A percentile compares a stretch with the other conserved stretches of the same genome.
These are phyloP conservation scores for Epichloe gansuensis DNA, from an alignment of 2,329 filamentous ascomycete genomes.

Conservation along the genomic window DNA sequence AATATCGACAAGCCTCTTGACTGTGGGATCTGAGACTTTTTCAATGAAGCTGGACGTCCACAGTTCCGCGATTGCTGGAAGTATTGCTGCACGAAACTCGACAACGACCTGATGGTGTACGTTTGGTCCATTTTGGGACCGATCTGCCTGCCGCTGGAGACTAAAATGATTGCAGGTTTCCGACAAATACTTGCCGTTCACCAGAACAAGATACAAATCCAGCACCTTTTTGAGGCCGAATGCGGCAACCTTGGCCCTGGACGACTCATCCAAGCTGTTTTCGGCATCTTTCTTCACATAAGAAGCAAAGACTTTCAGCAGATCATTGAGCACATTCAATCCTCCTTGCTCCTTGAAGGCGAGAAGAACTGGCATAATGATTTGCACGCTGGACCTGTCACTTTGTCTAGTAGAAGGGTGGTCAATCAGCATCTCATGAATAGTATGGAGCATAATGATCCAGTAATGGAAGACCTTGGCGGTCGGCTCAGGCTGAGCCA, in stretches of 20 bases:
- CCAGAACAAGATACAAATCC: slow-evolving; percentile 64
- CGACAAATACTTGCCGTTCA: slow-evolving; percentile 64
- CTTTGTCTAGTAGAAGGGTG: slow-evolving; percentile 33
- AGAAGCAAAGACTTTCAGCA: slow-evolving; percentile 52
- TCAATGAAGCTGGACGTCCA: slow-evolving; percentile 82
- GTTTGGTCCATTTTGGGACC: slow-evolving; percentile 26
- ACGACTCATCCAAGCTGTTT: slow-evolving; percentile 34
- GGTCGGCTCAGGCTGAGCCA: slow-evolving; percentile 32
- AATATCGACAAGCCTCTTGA: slow-evolving; percentile 72
- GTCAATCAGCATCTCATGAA: slow-evolving; percentile 71
- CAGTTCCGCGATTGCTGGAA: slow-evolving; percentile 62
- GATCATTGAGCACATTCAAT: slow-evolving; percentile 57
- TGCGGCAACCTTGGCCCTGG: slow-evolving; percentile 35
- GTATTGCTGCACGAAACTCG: slow-evolving; percentile 67
- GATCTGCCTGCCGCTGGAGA: slow-evolving; percentile 29
- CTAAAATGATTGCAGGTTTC: slow-evolving; percentile 54
- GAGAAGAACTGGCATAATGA: slow-evolving; percentile 65
- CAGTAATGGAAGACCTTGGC: slow-evolving; percentile 64
- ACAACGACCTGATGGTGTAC: slow-evolving; percentile 65
- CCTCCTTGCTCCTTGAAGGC: slow-evolving; percentile 77
- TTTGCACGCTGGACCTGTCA: slow-evolving; percentile 37
- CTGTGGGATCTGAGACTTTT: slow-evolving; percentile 61
- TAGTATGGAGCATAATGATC: slow-evolving; percentile 65
- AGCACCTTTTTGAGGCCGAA: slow-evolving; percentile 69
- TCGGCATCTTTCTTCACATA: slow-evolving; percentile 17